phyloP scores from a whole-genome alignment of 2,329 filamentous ascomycete genomes.

The Chaetomiaceae sp. region DNA sequence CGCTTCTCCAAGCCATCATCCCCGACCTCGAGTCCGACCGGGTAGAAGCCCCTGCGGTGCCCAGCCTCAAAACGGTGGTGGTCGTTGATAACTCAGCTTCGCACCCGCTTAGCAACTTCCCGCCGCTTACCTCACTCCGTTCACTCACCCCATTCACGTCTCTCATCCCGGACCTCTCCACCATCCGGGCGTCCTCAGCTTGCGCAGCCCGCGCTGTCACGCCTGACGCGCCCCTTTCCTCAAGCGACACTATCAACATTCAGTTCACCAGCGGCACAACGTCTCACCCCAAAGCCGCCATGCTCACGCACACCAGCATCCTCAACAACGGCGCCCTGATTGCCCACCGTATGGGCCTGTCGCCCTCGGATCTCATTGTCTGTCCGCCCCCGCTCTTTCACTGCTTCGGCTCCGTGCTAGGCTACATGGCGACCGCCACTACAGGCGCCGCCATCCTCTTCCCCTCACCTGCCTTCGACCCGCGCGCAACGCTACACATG shows the following conservation, averaged over 20 bases:
- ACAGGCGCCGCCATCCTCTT: slow-evolving; percentile 74
- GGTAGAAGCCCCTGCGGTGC: slow-evolving; percentile 47
- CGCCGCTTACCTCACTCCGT: slow-evolving; percentile 33
- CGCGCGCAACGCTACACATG: slow-evolving; percentile 60
- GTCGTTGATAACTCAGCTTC: slow-evolving; percentile 67
- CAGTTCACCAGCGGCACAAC: slow-evolving; percentile 98
- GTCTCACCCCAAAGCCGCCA: slow-evolving; percentile 82
- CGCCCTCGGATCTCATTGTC: slow-evolving; percentile 66
- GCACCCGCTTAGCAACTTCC: slow-evolving; percentile 41
- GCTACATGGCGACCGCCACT: slow-evolving; percentile 94
- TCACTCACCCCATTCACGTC: slow-evolving; percentile 41
- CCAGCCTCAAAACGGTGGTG: slow-evolving; percentile 64
- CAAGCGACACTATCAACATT: slow-evolving; percentile 76
- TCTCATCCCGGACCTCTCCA: slow-evolving; percentile 31
- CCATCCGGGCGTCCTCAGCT: slow-evolving; percentile 1
- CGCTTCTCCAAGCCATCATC: slow-evolving; percentile 40
- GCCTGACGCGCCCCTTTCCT: slow-evolving; percentile 43
- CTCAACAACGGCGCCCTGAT: slow-evolving; percentile 89
- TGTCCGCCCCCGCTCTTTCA: slow-evolving; percentile 82
- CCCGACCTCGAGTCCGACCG: slow-evolving; percentile 34
- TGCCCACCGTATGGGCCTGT: slow-evolving; percentile 76
- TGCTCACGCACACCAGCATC: slow-evolving; percentile 77
- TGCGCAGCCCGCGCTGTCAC: slow-evolving; percentile 29
- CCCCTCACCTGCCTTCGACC: slow-evolving; percentile 80
- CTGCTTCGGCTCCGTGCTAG: slow-evolving; percentile 86